A percentile compares a stretch with the other conserved stretches of the same genome.
phyloP scores from a whole-genome alignment of 2,329 filamentous ascomycete genomes.

The Fusarium cyanostomum region DNA sequence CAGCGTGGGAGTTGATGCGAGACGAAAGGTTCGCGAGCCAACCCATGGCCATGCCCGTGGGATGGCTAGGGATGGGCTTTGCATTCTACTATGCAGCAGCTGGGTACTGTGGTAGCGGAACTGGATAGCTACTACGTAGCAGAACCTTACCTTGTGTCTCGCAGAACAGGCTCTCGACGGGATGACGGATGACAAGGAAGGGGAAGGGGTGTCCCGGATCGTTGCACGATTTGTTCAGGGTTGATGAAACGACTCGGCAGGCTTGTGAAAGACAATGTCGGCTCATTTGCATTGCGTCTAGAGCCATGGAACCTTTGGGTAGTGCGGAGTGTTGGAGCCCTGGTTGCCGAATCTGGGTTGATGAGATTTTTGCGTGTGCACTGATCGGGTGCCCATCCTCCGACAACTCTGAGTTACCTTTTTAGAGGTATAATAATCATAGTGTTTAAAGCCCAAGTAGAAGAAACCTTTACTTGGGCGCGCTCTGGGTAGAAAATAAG shows the following conservation, averaged over 20 bases:
- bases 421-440: too few relatives aligned
- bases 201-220: not conserved
- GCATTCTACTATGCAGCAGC: too few relatives aligned
- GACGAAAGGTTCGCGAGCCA: not conserved
- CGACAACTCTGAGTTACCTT: too few relatives aligned
- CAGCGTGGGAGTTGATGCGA: not conserved
- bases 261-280: not conserved
- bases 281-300: not conserved
- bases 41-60: slow-evolving; percentile 1
- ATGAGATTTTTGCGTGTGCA: slow-evolving; percentile 2
- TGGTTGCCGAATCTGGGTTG: not conserved
- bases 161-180: not conserved
- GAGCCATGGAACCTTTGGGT: slow-evolving; percentile 12
- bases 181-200: not conserved
- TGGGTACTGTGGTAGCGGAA: not conserved
- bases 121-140: not conserved
- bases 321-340: not conserved
- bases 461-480: too few relatives aligned
- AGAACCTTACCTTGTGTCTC: not conserved
- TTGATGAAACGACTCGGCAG: slow-evolving; percentile 8
- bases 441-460: too few relatives aligned
- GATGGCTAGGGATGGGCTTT: too few relatives aligned
- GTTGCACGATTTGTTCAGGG: not conserved
- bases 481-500: too few relatives aligned
- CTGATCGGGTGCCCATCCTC: too few relatives aligned